phyloP scores from a whole-genome alignment of 2,329 filamentous ascomycete species.

The Penicillium aurantiogriseum region DNA sequence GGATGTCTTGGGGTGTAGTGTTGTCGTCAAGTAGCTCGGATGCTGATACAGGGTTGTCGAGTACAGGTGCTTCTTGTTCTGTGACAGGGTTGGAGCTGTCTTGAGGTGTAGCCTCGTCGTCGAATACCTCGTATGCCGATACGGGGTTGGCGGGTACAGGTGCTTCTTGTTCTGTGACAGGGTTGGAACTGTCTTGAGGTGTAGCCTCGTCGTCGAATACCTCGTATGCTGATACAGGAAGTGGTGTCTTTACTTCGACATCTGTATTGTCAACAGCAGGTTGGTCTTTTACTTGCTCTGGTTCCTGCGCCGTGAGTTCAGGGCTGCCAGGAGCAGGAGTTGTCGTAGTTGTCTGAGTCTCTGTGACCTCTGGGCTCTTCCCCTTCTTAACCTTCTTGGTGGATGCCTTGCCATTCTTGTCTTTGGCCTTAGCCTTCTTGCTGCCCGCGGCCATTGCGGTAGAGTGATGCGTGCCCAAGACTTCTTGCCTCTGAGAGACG shows the following conservation, averaged over 20 bases:
- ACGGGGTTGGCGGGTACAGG: neutral
- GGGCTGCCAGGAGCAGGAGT: constrained; percentile 24
- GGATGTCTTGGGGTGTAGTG: neutral
- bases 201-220: constrained; percentile 2
- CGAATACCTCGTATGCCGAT: neutral
- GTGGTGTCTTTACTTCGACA: constrained; percentile 6
- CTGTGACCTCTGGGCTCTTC: constrained; percentile 30
- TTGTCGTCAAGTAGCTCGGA: neutral
- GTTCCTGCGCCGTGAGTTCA: constrained; percentile 18
- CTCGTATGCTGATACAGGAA: constrained; percentile 6
- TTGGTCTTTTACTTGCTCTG: constrained; percentile 16
- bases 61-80: neutral
- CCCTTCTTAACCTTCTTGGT: constrained; percentile 37
- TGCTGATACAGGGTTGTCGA: neutral
- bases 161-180: neutral
- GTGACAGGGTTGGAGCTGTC: neutral
- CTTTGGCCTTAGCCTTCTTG: constrained; percentile 33
- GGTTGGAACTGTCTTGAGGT: neutral
- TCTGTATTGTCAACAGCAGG: constrained; percentile 2
- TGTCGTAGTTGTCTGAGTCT: constrained; percentile 23
- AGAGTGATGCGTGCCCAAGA: constrained; percentile 34
- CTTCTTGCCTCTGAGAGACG: constrained; percentile 23
- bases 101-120: neutral
- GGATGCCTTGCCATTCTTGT: constrained; percentile 28
- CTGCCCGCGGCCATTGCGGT: constrained; percentile 30